Conservation (phyloP, 148 eudicot species). For the Fallopia convolvulus region DNA sequence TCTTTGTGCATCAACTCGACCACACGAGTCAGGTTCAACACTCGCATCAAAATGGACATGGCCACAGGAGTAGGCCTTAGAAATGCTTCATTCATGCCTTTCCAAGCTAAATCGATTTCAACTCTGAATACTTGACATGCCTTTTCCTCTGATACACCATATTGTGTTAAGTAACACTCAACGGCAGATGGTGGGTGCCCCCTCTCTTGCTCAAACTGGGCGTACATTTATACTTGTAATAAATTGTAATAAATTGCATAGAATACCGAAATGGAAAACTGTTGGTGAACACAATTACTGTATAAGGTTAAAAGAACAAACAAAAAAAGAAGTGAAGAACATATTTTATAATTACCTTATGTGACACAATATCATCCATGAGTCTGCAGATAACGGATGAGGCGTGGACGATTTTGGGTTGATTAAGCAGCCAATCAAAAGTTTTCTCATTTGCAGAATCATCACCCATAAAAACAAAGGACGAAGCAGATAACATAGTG, state of each 20-base stretch:
- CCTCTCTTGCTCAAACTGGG: neutral
- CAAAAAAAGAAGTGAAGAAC: too few relatives aligned
- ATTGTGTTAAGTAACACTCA: neutral
- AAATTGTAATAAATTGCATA: too few relatives aligned
- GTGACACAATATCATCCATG: constrained; percentile 11
- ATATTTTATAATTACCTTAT: neutral
- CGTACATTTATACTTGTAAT: too few relatives aligned
- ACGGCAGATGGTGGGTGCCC: neutral
- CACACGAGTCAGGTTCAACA: neutral
- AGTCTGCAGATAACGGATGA: neutral
- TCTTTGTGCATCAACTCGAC: neutral
- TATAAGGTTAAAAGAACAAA: too few relatives aligned
- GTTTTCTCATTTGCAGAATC: neutral
- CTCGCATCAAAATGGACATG: neutral
- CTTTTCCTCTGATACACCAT: neutral
- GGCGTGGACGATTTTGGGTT: neutral
- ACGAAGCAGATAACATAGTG: neutral
- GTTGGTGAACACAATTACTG: too few relatives aligned
- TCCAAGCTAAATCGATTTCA: neutral
- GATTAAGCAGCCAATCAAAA: constrained; percentile 2
- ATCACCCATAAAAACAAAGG: constrained; percentile 5
- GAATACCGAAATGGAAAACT: neutral
- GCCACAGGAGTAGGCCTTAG: neutral
- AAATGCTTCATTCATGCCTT: neutral
- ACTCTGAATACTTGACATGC: neutral